phyloP scores from a whole-genome alignment of 768 basidiomycete genomes.

The Suillus cothurnatus region DNA sequence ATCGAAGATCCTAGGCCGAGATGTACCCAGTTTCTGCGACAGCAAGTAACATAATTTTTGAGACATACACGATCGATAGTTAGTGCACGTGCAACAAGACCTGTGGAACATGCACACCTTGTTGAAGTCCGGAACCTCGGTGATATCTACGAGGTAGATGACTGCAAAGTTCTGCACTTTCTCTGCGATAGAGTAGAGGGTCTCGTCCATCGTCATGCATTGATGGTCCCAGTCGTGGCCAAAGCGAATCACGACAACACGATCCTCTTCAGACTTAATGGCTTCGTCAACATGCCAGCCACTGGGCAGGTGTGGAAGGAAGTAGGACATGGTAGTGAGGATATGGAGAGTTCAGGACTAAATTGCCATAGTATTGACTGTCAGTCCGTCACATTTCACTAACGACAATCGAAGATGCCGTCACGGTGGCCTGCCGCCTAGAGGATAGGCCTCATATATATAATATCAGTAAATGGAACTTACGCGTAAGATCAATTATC shows the following conservation, averaged over 20 bases:
- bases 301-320: constrained; percentile 84
- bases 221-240: constrained; percentile 92
- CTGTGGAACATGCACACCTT: constrained; percentile 55
- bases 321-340: constrained; percentile 72
- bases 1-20: no score
- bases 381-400: not conserved
- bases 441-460: not conserved
- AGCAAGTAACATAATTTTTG: not conserved
- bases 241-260: constrained; percentile 92
- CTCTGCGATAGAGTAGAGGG: constrained; percentile 87
- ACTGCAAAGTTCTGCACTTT: constrained; percentile 99
- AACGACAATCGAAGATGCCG: not conserved
- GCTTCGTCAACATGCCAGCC: constrained; percentile 99
- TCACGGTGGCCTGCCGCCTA: not conserved
- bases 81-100: not conserved
- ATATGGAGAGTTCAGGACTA: not conserved
- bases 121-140: constrained; percentile 97
- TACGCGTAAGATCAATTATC: not conserved
- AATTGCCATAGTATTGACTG: not conserved
- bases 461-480: not conserved
- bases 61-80: constrained; percentile 5
- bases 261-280: constrained; percentile 96
- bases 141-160: constrained; percentile 94
- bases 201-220: constrained; percentile 99
- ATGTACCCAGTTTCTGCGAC: constrained; percentile 77